A percentile compares a stretch with the other conserved stretches of the same genome.
These are phyloP conservation scores for Ephemerocybe angulata DNA, from an alignment of 768 basidiomycete genomes.

Conservation along the genomic window DNA sequence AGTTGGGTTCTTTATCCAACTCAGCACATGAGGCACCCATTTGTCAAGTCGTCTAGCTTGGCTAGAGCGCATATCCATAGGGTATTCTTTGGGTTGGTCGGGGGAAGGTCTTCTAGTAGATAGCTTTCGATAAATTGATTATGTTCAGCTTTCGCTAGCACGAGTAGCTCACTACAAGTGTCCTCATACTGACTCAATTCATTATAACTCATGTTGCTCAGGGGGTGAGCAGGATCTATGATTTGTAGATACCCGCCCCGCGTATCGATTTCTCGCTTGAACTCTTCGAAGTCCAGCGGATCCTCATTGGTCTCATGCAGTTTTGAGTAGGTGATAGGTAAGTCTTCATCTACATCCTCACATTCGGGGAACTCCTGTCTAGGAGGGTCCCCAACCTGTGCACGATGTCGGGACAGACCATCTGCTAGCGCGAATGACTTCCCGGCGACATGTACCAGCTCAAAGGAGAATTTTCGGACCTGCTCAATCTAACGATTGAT, in stretches of 20 bases:
- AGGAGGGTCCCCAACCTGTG: not conserved
- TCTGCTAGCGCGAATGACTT: constrained; percentile 16
- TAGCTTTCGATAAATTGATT: no score
- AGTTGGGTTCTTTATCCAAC: not conserved
- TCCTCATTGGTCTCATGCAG: not conserved
- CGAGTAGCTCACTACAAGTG: not conserved
- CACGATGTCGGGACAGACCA: constrained; percentile 14
- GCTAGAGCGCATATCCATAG: no score
- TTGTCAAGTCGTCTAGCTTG: not conserved
- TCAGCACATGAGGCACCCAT: not conserved
- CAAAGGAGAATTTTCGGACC: constrained; percentile 6
- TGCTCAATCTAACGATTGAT: constrained; percentile 12
- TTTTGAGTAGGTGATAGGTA: not conserved
- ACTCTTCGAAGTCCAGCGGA: constrained; percentile 9
- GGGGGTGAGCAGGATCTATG: not conserved
- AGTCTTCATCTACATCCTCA: not conserved
- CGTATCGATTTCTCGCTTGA: constrained; percentile 4
- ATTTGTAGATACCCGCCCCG: constrained; percentile 3
- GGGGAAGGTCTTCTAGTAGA: no score
- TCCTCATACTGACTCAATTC: not conserved
- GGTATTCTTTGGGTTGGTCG: not conserved
- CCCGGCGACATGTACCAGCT: constrained; percentile 10
- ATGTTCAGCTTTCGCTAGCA: no score
- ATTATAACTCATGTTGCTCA: no score
- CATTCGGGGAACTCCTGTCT: constrained; percentile 2